Percentiles rank a stretch among this genome's conserved stretches.
Evolutionary conservation across 2,329 filamentous ascomycete species (phyloP).

Genomic region (Aspergillus tubingensis): DNA sequence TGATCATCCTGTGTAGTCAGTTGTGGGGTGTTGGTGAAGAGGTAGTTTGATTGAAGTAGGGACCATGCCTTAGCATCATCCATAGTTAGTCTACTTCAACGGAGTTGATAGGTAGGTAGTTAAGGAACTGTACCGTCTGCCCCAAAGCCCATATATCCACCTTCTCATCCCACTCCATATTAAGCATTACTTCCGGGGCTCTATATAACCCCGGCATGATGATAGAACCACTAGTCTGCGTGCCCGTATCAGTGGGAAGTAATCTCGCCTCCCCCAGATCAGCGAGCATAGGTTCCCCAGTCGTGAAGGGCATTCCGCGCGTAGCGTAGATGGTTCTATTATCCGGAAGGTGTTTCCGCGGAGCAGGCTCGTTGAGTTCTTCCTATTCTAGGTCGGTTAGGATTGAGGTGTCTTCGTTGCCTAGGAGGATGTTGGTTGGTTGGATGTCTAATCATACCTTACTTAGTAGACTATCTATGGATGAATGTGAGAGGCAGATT

Average conservation of each 20-base stretch:
- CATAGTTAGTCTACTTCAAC: background rate
- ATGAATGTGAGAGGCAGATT: background rate
- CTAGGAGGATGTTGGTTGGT: conserved; percentile 46
- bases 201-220: conserved; percentile 25
- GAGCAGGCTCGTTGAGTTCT: conserved; percentile 40
- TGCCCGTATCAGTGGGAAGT: too few relatives aligned
- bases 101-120: too few relatives aligned
- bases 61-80: conserved; percentile 37
- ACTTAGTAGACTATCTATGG: background rate
- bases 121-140: conserved; percentile 42
- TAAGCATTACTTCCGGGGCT: conserved; percentile 45
- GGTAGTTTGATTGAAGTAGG: conserved; percentile 44
- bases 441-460: conserved; percentile 35
- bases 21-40: conserved; percentile 36
- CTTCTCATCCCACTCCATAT: conserved; percentile 43
- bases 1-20: background rate
- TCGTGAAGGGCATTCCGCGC: conserved; percentile 33
- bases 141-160: conserved; percentile 54
- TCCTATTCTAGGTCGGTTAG: conserved; percentile 39
- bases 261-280: conserved; percentile 50
- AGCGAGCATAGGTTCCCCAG: conserved; percentile 43
- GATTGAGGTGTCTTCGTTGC: conserved; percentile 36
- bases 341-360: conserved; percentile 42
- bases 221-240: too few relatives aligned
- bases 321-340: conserved; percentile 45